Evolutionary conservation across 2,329 filamentous ascomycete species (phyloP), one percentile per base, ranked within the genome.

Genomic region (Cladophialophora yegresii): DNA sequence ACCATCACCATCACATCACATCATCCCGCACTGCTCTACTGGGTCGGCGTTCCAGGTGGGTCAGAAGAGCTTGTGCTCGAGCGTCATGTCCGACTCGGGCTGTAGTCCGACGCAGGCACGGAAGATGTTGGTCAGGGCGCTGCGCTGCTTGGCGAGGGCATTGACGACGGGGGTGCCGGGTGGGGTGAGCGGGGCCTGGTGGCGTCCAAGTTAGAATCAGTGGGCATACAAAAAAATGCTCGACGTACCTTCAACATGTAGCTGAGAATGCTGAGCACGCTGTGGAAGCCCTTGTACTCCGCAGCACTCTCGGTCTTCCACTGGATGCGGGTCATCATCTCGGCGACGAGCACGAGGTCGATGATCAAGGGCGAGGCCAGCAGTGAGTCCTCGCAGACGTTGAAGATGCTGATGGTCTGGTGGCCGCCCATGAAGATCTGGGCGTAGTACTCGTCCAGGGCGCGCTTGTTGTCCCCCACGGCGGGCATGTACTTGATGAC

Each of bases 401-500:
- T 99, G 87, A 96, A 97, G 77, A 99, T 84, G 73, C 89, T 93
- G 73, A 99, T 99, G 73, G 92, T 98, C 84, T 99, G 95, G 81
- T 98, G 95, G 49, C 95, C 95, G 71, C 95, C 95, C 81, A 98
- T 86, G 86, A 99, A 99, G 80, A 99, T 98, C 84, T 99, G 93
- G 62, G 92, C 95, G 73, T 97, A 97, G 86, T 99, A 99, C 84
- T 99, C 95, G 75, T 99, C 95, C 61, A 99, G 85, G 61, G 95
- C 95, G 76, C 95, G 92, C 87, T 99, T 99, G 86, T 97, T 96
- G 82, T 99, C 95, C 68, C 95, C 95, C 55, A 99, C 95, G 69
- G 93, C 92, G 40, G 95, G 95, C 93, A 99, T 96, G 84, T 99
- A 99, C 87, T 99, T 99, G 87, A 99, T 99, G 72, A 99, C 95